These are phyloP conservation scores for Suhomyces ambrosiae DNA, from an alignment of 1,139 yeast genomes.

Conservation along the genomic window DNA sequence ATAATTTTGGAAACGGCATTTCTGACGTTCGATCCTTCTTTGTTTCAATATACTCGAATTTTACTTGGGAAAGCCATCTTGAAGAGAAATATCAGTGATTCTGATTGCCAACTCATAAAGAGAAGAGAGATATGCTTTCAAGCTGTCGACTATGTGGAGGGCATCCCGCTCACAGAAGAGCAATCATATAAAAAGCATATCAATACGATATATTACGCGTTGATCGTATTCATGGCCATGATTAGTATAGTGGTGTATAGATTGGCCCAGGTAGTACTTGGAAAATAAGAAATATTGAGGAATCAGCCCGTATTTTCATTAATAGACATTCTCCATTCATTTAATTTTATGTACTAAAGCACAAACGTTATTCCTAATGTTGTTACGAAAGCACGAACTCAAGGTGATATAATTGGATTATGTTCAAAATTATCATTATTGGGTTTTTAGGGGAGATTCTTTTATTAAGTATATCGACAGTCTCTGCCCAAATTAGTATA, in stretches of 20 bases:
- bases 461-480: too few species aligned
- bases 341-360: too few species aligned
- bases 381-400: too few species aligned
- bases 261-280: slow-evolving; percentile 6
- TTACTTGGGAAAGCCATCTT: slow-evolving; percentile 47
- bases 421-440: too few species aligned
- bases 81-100: slow-evolving; percentile 34
- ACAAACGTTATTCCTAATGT: too few species aligned
- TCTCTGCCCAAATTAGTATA: too few species aligned
- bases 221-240: slow-evolving; percentile 12
- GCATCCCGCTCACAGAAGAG: slow-evolving; percentile 33
- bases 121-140: slow-evolving; percentile 45
- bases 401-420: too few species aligned
- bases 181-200: slow-evolving; percentile 9
- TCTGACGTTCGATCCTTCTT: slow-evolving; percentile 32
- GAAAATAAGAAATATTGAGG: slow-evolving; percentile 1
- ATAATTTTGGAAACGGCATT: slow-evolving; percentile 32
- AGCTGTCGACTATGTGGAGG: slow-evolving; percentile 48
- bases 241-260: slow-evolving; percentile 12
- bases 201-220: slow-evolving; percentile 6
- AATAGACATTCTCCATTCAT: too few species aligned
- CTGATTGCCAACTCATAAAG: slow-evolving; percentile 38
- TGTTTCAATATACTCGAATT: slow-evolving; percentile 41
- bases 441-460: too few species aligned
- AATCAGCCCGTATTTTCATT: too few species aligned